A percentile compares a stretch with the other conserved stretches of the same genome.
phyloP scores from a whole-genome alignment of 306 rosid genomes.

The Prosopis cineraria region DNA sequence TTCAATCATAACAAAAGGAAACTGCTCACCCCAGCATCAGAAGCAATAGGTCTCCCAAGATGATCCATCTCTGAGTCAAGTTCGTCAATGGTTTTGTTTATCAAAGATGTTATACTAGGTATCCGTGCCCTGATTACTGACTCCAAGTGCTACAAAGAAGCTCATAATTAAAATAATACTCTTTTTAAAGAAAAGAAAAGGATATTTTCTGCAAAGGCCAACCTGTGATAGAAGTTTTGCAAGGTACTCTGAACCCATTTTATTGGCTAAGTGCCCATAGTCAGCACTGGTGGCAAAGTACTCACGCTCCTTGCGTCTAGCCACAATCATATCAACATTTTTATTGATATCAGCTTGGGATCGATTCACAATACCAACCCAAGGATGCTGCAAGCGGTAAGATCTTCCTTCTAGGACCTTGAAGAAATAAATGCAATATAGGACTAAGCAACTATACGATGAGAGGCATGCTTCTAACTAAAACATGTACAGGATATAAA shows the following conservation, averaged over 20 bases:
- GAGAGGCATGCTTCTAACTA: conserved; percentile 6
- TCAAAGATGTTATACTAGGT: conserved; percentile 86
- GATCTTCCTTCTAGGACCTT: conserved; percentile 98
- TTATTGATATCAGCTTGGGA: conserved; percentile 97
- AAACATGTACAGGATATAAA: conserved; percentile 21
- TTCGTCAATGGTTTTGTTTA: conserved; percentile 91
- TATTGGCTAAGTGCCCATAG: conserved; percentile 82
- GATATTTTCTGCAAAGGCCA: conserved; percentile 20
- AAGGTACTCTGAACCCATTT: conserved; percentile 98
- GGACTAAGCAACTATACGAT: conserved; percentile 3
- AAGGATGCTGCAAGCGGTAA: conserved; percentile 84
- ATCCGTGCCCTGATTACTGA: conserved; percentile 77
- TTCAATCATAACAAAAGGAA: conserved; percentile 19
- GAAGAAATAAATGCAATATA: conserved; percentile 17
- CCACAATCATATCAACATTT: conserved; percentile 83
- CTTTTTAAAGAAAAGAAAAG: background rate
- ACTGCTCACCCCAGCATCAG: conserved; percentile 93
- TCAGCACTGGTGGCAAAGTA: conserved; percentile 93
- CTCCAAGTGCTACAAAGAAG: conserved; percentile 79
- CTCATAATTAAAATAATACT: conserved; percentile 34
- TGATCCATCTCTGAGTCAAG: conserved; percentile 96
- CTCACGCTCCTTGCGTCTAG: conserved; percentile 91
- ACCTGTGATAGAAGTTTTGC: conserved; percentile 98
- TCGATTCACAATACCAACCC: conserved; percentile 99
- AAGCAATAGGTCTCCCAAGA: conserved; percentile 89